Base-by-base conservation (phyloP, 2,329 filamentous ascomycete species). In the Paracorniculantispora psalliotae region DNA sequence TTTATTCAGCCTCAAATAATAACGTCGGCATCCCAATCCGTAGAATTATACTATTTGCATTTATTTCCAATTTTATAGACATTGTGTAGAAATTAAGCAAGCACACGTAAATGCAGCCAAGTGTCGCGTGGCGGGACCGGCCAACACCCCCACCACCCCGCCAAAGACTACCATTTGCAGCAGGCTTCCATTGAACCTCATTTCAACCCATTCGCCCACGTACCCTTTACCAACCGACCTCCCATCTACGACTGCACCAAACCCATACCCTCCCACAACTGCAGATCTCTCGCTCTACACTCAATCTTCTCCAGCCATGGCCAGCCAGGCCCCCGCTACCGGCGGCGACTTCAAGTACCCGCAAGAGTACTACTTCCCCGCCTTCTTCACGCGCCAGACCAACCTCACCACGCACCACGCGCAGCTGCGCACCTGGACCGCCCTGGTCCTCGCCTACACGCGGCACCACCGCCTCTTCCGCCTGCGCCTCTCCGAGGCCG, bases 341-440 rank as follows among this genome's bases (percentile, higher is more conserved):
- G 58, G 73, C 47, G 37, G 21, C 2, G 53, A 55, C 66, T 87
- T 86, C 72, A 58, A 66, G 41, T 88, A 85, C 72, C 85, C 85
- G 4, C 80, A 78, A 65, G 82, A 85, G 71, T 89, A 92, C 81
- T 77, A 79, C 76, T 93, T 91, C 78, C 90, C 90, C 0, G 87
- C 90, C 69, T 92, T 94, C 86, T 94, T 90, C 83, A 92, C 89
- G 59, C 85, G 85, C 57, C 90, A 94, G 73, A 83, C 87, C 37
- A 91, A 91, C 76, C 79, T 85, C 62, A 82, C 83, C 30, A 93
- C 89, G 10, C 87, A 82, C 69, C 84, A 87, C 73, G 85, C 87
- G 48, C 91, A 94, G 70, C 86, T 92, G 62, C 79, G 83, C 61
- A 92, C 92, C 75, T 99, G 94, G 94, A 86, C 89, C n/a, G 74